Evolutionary conservation across 208 protist species (phyloP).

Genomic region (Porcisia deanei): DNA sequence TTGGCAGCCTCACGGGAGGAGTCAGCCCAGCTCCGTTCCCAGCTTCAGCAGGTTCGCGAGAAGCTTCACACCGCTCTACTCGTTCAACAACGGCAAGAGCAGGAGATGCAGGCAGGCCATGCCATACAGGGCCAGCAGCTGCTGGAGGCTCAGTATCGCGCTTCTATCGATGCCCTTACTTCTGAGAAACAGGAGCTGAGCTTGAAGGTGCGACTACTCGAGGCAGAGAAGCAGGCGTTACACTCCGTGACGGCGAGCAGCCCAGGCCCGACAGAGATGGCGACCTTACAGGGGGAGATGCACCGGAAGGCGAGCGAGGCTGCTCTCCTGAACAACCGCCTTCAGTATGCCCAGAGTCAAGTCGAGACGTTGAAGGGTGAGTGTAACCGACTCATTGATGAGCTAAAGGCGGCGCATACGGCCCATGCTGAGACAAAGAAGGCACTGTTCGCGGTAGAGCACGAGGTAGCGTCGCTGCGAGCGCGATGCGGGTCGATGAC

Average conservation of each 20-base stretch:
- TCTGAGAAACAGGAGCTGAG: constrained; percentile 48
- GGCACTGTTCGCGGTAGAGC: constrained; percentile 61
- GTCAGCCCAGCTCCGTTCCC: constrained; percentile 23
- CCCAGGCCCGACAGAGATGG: constrained; percentile 38
- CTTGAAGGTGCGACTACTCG: constrained; percentile 41
- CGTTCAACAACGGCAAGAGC: constrained; percentile 21
- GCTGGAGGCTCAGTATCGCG: constrained; percentile 43
- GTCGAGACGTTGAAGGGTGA: constrained; percentile 72
- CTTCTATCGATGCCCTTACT: constrained; percentile 39
- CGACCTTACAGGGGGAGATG: constrained; percentile 58
- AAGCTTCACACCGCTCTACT: constrained; percentile 36
- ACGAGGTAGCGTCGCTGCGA: constrained; percentile 59
- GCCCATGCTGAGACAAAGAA: constrained; percentile 51
- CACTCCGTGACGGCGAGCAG: neutral
- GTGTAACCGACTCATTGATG: constrained; percentile 68
- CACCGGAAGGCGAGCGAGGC: constrained; percentile 56
- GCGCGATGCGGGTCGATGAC: constrained; percentile 44
- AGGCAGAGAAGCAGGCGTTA: constrained; percentile 37
- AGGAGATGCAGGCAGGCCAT: constrained; percentile 5
- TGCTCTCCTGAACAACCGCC: constrained; percentile 58
- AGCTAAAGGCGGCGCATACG: constrained; percentile 49
- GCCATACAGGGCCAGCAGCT: constrained; percentile 24
- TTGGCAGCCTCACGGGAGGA: constrained; percentile 23
- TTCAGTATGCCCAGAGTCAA: constrained; percentile 66
- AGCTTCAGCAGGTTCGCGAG: constrained; percentile 39